A percentile compares a stretch with the other conserved stretches of the same genome.
Conservation (phyloP, 306 rosid species). For the Datisca glomerata region DNA sequence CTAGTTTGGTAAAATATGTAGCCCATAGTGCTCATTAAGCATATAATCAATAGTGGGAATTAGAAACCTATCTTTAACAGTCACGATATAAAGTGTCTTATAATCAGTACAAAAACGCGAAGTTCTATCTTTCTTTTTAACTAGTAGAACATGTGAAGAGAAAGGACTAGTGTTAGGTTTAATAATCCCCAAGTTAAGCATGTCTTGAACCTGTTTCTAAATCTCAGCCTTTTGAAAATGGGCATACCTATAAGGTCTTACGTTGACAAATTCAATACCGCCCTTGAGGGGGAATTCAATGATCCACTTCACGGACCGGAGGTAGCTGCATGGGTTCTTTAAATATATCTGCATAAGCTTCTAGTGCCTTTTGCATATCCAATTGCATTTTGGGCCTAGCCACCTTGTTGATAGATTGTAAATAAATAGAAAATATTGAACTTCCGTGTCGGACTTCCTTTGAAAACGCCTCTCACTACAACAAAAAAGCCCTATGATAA, state of each 20-base stretch:
- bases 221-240: neutral
- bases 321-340: neutral
- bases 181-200: neutral
- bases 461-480: too few relatives aligned
- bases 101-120: too few relatives aligned
- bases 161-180: neutral
- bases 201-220: neutral
- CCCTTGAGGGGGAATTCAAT: neutral
- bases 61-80: neutral
- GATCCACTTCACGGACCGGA: neutral
- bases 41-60: too few relatives aligned
- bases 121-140: slow-evolving; percentile 1
- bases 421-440: too few relatives aligned
- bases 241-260: neutral
- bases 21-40: too few relatives aligned
- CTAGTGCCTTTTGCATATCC: too few relatives aligned
- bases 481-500: too few relatives aligned
- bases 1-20: slow-evolving; percentile 2
- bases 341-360: neutral
- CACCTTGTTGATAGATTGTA: too few relatives aligned
- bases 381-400: too few relatives aligned
- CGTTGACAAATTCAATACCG: neutral
- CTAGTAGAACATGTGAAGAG: neutral
- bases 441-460: too few relatives aligned
- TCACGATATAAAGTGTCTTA: too few relatives aligned